These are phyloP conservation scores for Starmera amethionina DNA, from an alignment of 805 yeast genomes.

Conservation along the genomic window DNA sequence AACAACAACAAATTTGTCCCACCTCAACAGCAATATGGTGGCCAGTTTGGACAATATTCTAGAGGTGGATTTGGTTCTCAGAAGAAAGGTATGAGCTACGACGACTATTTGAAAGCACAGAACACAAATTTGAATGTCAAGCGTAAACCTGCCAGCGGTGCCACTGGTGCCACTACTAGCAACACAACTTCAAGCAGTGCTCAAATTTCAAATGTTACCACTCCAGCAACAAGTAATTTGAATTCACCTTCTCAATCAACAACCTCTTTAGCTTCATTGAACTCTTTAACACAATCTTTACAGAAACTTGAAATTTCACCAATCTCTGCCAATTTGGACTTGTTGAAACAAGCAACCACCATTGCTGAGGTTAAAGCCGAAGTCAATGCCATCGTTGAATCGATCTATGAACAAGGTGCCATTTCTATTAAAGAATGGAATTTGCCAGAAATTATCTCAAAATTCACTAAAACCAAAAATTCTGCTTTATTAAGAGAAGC, in stretches of 20 bases:
- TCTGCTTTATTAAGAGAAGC: conserved; percentile 71
- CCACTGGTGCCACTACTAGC: neutral
- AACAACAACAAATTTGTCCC: neutral
- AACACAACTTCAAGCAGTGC: neutral
- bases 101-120: conserved; percentile 14
- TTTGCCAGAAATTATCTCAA: conserved; percentile 48
- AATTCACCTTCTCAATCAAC: conserved; percentile 46
- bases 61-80: conserved; percentile 8
- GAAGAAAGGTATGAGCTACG: conserved; percentile 15
- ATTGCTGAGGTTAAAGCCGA: conserved; percentile 26
- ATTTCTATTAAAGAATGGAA: conserved; percentile 52
- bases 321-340: conserved; percentile 44
- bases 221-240: conserved; percentile 16
- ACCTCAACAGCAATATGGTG: conserved; percentile 2
- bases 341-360: conserved; percentile 31
- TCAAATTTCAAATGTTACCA: conserved; percentile 11
- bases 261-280: conserved; percentile 63
- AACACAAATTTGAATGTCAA: conserved; percentile 2
- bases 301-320: conserved; percentile 59
- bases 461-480: conserved; percentile 66
- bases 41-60: neutral
- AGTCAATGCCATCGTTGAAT: conserved; percentile 33
- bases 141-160: conserved; percentile 8
- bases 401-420: conserved; percentile 35
- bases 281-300: conserved; percentile 40